Evolutionary conservation across 2,329 filamentous ascomycete genomes (phyloP), one percentile per base, ranked within the genome.

Genomic region (Sphaerulina vaccinii): DNA sequence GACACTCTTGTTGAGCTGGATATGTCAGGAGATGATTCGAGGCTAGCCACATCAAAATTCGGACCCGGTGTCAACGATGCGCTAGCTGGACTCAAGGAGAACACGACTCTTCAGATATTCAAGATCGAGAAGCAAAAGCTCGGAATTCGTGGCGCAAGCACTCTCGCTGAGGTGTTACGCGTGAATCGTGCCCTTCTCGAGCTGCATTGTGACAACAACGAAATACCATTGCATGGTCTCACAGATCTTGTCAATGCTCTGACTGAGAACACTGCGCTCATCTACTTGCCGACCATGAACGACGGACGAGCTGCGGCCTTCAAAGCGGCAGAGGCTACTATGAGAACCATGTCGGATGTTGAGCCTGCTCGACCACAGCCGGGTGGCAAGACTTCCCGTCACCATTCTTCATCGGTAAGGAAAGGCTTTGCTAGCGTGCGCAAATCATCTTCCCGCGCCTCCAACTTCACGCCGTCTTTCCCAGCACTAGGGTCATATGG

Each of bases 191-290:
- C 79, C 1, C 70, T 89, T 4, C 75, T 78, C 21, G 82, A 88
- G 64, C 75, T 89, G 5, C 77, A 87, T 60, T 88, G 85, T 66
- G 84, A 86, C 56, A 83, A 86, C 66, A 89, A 89, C 62, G 82
- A 83, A 49, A 86, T 87, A 49, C 84, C 83, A 39, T 73, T 87
- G n/a, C 82, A 85, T 57, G 84, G 83, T 1, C 84, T 87, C 57
- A 87, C 83, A 0, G 82, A 84, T 45, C 71, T 87, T 5, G 82
- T 88, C 43, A 85, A 88, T 61, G 79, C 83, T 15, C 70, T 88
- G n/a, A 78, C 84, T 53, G 79, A 77, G 36, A 89, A 89, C 62
- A 79, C 76, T 2, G 80, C 79, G 0, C 67, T 88, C 1, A 65
- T 86, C 11, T 79, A 79, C 59, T 75, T 88, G 27, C 84, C 85